Evolutionary conservation across 345 rosid species (phyloP), one percentile per base, ranked within the genome.

Genomic region (Erucastrum elatum): DNA sequence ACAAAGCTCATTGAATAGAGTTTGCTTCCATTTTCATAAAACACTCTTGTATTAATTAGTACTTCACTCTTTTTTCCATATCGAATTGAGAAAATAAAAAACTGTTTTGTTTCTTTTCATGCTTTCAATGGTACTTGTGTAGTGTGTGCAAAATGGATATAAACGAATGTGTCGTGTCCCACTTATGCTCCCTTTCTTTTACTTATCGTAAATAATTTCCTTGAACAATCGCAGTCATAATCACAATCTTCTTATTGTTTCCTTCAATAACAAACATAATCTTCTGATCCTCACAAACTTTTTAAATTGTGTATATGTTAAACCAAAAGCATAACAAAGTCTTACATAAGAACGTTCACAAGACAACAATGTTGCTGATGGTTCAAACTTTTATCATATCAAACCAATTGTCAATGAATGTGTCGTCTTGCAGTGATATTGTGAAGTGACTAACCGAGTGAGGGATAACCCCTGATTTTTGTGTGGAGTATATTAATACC

Each of bases 1-100:
- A 93, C 72, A 90, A 93, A 75, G 44, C 91, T 68, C 87, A 91
- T 1, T 93, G 74, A 17, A n/a, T 17, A 2, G 6, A 0, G 55
- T 58, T 72, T 44, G 21, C n/a, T 72, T 72, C 33, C 26, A 16
- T 61, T 73, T 27, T 68, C 16, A 34, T 60, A 41, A 41, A 21
- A 46, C 44, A 21, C 21, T 61, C 4, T 73, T 67, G 65, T 79
- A 67, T 56, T 30, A 12, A 67, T 56, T 30, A 12, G 53, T 46
- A 10, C 13, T 35, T 27, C 64, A 31, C 53, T 17, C 49, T 34
- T 70, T 70, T 16, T 39, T 17, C 6, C 46, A 10, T 11, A 1
- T 29, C 9, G 4, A 70, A 31, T 31, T 6, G 53, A 46, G 53
- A 4, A 46, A 1, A 15, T 3, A 15, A 16, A 12, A 10, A 15